Evolutionary conservation across 2,329 filamentous ascomycete genomes (phyloP), one percentile per base, ranked within the genome.

Genomic region (Phaeosphaeriaceae sp.): DNA sequence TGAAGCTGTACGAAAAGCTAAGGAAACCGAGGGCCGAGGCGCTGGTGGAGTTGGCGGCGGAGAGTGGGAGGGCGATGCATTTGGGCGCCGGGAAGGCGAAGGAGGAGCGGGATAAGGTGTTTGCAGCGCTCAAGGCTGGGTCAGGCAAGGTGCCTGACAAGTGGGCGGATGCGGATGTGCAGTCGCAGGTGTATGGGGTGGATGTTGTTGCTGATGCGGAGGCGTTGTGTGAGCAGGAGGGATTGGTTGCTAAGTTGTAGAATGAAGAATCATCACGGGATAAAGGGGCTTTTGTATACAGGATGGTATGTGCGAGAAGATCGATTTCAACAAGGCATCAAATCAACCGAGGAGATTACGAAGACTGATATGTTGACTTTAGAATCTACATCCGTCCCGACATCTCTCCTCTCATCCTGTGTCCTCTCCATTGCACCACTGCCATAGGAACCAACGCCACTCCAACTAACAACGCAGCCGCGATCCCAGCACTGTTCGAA

Each of bases 1-100:
- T 88, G 31, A 80, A 79, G 46, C 78, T 86, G 13, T 88, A 88
- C 57, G 84, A 88, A 70, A 78, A 75, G 54, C 77, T 86, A 17
- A 78, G 86, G 2, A 86, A 86, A 71, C 79, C 82, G 20, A 78
- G 86, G 1, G 85, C 86, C 0, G 85, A 88, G 68, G 78, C 80
- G 1, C 75, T 88, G 4, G 85, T 87, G 0, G 84, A 85, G 46
- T 71, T 87, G 42, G 86, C 85, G 0, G 84, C 85, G 1, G 82
- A 83, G 19, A 83, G 78, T 41, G 85, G 86, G 2, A 73, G 82
- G 22, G 79, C 78, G 1, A 72, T 88, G 75, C 86, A 88, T 74
- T 70, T 88, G 21, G 85, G 85, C 1, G 82, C 85, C 5, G 86
- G 86, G 5, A 83, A 81, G 40, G 86, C 84, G 7, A 86, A 87